A percentile compares a stretch with the other conserved stretches of the same genome.
phyloP scores from a whole-genome alignment of 208 protist species.

The Kentomonas sorsogonicus region DNA sequence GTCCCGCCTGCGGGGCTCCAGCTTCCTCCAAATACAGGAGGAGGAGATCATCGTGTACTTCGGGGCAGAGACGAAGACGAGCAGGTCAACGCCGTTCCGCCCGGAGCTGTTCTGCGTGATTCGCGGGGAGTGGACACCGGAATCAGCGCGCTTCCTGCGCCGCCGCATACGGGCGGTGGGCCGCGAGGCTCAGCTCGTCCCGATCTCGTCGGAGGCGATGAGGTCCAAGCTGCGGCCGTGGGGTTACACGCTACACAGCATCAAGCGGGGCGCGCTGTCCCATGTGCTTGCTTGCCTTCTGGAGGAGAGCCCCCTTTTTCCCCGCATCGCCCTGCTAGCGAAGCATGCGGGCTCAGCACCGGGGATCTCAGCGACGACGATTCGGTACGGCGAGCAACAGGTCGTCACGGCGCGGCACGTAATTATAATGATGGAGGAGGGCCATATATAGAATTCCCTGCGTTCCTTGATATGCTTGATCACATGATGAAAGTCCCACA shows the following conservation, averaged over 20 bases:
- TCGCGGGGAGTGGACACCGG: neutral
- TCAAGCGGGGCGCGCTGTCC: conserved; percentile 14
- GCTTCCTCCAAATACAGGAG: neutral
- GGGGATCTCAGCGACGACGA: too few species aligned
- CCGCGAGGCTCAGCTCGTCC: too few species aligned
- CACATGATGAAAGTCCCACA: too few species aligned
- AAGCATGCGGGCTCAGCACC: conserved; percentile 10
- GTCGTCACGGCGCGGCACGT: too few species aligned
- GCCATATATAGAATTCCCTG: too few species aligned
- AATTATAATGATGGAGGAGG: too few species aligned
- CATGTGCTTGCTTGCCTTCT: neutral
- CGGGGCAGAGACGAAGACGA: conserved; percentile 13
- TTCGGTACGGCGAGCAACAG: too few species aligned
- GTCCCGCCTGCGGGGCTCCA: neutral
- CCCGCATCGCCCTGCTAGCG: conserved; percentile 11
- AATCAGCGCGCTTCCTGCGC: too few species aligned
- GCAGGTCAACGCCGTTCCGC: conserved; percentile 7
- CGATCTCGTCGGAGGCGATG: neutral
- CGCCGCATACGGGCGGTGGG: too few species aligned
- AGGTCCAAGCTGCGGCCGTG: conserved; percentile 5
- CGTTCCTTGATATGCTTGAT: too few species aligned
- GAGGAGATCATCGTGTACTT: conserved; percentile 14
- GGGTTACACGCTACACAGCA: conserved; percentile 21
- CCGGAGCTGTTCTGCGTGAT: conserved; percentile 13
- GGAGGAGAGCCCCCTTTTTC: neutral